phyloP scores from a whole-genome alignment of 2,329 filamentous ascomycete species.

The Venturia nashicola region DNA sequence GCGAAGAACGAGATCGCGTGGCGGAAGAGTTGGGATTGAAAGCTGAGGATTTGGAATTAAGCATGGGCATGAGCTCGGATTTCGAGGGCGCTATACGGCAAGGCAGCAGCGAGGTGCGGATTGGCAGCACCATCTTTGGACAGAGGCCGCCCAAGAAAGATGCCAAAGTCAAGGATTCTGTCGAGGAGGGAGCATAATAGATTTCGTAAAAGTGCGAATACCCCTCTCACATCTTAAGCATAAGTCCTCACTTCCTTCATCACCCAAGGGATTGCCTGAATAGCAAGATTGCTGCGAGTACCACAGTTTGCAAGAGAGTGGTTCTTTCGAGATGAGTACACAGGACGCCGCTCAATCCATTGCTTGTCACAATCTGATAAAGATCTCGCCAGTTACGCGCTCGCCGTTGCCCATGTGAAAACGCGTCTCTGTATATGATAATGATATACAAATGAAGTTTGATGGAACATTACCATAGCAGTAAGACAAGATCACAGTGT shows the following conservation, averaged over 20 bases:
- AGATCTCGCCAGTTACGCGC: no score
- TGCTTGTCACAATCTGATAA: no score
- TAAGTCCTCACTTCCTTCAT: not conserved
- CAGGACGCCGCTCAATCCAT: no score
- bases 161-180: constrained; percentile 48
- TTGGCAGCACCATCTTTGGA: constrained; percentile 93
- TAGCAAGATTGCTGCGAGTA: no score
- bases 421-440: no score
- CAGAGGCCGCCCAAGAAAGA: constrained; percentile 66
- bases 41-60: constrained; percentile 61
- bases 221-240: not conserved
- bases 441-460: no score
- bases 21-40: constrained; percentile 45
- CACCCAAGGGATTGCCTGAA: no score
- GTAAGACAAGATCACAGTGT: not conserved
- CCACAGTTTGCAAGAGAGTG: no score
- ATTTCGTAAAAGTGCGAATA: not conserved
- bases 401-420: no score
- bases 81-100: constrained; percentile 76
- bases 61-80: constrained; percentile 98
- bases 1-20: constrained; percentile 59
- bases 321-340: no score
- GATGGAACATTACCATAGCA: no score
- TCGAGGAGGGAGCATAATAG: not conserved
- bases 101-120: constrained; percentile 80